A percentile compares a stretch with the other conserved stretches of the same genome.
Evolutionary conservation across 1,139 yeast species (phyloP).

Genomic region (Petasospora fabianii): DNA sequence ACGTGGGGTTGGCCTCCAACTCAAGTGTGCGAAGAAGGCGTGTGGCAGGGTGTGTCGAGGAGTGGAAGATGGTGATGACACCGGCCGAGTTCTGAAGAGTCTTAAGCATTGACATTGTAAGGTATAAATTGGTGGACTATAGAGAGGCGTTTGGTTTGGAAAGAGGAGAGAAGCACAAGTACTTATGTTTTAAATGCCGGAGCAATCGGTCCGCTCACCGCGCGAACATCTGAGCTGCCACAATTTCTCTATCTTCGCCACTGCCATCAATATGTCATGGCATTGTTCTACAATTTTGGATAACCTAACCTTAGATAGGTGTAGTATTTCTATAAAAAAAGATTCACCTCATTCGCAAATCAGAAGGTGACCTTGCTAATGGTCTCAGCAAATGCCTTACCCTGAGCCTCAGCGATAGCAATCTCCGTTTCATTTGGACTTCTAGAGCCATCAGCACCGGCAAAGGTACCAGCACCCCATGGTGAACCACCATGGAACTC

Average conservation of each 20-base stretch:
- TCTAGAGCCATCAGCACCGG: conserved; percentile 80
- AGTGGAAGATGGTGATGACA: conserved; percentile 21
- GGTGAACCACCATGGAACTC: conserved; percentile 83
- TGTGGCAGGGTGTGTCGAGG: conserved; percentile 10
- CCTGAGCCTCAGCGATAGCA: conserved; percentile 58
- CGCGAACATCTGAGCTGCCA: too few relatives aligned
- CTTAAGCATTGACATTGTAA: conserved; percentile 24
- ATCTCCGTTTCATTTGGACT: conserved; percentile 63
- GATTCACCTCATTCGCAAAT: too few relatives aligned
- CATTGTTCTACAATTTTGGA: too few relatives aligned
- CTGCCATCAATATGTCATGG: too few relatives aligned
- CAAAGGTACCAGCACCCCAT: conserved; percentile 86
- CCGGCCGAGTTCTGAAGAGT: conserved; percentile 24
- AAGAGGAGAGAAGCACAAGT: too few relatives aligned
- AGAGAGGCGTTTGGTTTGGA: too few relatives aligned
- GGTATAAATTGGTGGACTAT: background rate
- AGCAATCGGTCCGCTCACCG: too few relatives aligned
- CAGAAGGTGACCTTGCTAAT: conserved; percentile 22
- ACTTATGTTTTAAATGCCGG: too few relatives aligned
- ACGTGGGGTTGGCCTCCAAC: conserved; percentile 9
- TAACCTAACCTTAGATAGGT: too few relatives aligned
- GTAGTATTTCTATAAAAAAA: too few relatives aligned
- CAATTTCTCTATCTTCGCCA: too few relatives aligned
- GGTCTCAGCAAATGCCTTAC: conserved; percentile 42
- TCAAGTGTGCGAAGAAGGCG: conserved; percentile 10